Evolutionary conservation across 2,329 filamentous ascomycete genomes (phyloP).

Genomic region (Nigrospora oryzae): DNA sequence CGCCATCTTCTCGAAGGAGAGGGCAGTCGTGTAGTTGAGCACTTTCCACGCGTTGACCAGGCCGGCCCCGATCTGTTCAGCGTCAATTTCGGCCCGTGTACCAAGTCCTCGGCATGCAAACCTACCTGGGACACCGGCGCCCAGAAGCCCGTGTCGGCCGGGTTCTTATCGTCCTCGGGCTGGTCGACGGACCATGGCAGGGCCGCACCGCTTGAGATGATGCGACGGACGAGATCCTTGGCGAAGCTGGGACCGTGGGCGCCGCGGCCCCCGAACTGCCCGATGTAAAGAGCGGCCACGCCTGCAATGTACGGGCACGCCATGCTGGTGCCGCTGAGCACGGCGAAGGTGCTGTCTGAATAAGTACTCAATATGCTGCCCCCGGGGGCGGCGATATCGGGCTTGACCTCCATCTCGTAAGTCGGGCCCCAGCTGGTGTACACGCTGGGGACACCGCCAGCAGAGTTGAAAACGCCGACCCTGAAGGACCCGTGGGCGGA

Average conservation of each 20-base stretch:
- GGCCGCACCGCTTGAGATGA: conserved; percentile 18
- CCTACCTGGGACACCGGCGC: not conserved
- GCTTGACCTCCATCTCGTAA: conserved; percentile 30
- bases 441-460: conserved; percentile 23
- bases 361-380: conserved; percentile 35
- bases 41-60: conserved; percentile 30
- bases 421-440: conserved; percentile 34
- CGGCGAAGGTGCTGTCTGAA: conserved; percentile 19
- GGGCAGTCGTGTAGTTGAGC: conserved; percentile 22
- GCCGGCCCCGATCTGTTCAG: conserved; percentile 28
- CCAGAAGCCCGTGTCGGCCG: not conserved
- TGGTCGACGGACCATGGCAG: conserved; percentile 13
- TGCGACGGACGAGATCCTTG: conserved; percentile 14
- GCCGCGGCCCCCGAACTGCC: conserved; percentile 17
- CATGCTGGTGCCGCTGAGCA: conserved; percentile 38
- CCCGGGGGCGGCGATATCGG: conserved; percentile 31
- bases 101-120: too few species aligned
- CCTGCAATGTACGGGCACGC: conserved; percentile 35
- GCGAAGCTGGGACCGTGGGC: conserved; percentile 18
- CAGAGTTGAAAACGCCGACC: conserved; percentile 9
- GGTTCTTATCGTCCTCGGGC: conserved; percentile 6
- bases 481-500: conserved; percentile 8
- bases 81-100: conserved; percentile 12
- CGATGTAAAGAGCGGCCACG: conserved; percentile 23
- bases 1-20: conserved; percentile 27